Evolutionary conservation across 2,329 filamentous ascomycete species (phyloP).

Genomic region (Botryotinia convoluta): DNA sequence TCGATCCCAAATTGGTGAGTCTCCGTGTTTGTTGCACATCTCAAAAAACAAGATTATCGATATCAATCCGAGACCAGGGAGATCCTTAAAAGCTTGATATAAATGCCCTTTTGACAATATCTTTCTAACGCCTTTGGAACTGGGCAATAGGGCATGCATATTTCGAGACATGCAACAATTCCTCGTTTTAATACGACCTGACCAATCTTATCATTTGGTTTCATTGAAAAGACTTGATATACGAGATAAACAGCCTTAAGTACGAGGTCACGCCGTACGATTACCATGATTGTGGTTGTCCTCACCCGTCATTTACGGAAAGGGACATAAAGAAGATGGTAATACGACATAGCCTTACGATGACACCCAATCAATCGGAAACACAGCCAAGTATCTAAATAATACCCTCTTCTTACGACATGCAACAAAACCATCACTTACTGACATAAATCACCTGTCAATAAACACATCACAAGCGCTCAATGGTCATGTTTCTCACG

Average conservation of each 20-base stretch:
- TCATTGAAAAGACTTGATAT: neutral
- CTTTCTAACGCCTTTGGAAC: neutral
- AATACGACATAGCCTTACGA: neutral
- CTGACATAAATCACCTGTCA: neutral
- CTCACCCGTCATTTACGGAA: too few species aligned
- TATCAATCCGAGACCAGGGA: neutral
- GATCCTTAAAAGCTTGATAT: neutral
- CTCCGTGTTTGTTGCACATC: conserved; percentile 6
- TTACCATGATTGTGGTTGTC: neutral
- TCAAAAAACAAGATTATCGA: conserved; percentile 8
- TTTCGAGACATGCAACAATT: neutral
- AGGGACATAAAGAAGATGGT: neutral
- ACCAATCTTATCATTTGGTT: neutral
- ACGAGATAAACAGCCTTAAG: neutral
- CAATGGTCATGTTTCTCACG: neutral
- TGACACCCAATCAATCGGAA: neutral
- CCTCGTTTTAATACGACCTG: neutral
- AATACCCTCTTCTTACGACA: neutral
- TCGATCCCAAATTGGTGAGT: neutral
- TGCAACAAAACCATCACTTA: neutral
- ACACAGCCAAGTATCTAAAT: neutral
- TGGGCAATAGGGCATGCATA: neutral
- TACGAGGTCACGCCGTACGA: neutral
- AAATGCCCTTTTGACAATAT: neutral
- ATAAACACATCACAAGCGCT: neutral